These are phyloP conservation scores for Eutypa lata DNA, from an alignment of 2,329 filamentous ascomycete genomes.

Conservation along the genomic window DNA sequence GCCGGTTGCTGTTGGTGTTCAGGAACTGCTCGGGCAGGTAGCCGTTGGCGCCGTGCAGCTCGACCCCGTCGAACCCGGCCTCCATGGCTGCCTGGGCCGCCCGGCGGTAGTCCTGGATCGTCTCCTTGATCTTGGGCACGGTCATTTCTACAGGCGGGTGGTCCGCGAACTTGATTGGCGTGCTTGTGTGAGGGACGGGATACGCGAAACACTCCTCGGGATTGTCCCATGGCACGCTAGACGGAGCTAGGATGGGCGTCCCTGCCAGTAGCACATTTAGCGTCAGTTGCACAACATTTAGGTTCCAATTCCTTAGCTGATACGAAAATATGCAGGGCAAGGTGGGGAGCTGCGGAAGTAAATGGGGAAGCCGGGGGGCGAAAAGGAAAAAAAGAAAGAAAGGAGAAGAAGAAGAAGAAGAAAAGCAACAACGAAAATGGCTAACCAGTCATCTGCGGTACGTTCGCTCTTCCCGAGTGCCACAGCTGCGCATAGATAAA, in stretches of 20 bases:
- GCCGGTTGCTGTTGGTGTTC: slow-evolving; percentile 22
- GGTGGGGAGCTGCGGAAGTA: not conserved
- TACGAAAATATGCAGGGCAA: not conserved
- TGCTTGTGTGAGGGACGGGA: slow-evolving; percentile 5
- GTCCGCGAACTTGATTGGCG: slow-evolving; percentile 16
- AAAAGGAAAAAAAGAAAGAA: too few species aligned
- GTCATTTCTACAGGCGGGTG: slow-evolving; percentile 38
- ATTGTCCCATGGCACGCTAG: not conserved
- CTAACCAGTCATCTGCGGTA: slow-evolving; percentile 15
- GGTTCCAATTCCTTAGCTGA: too few species aligned
- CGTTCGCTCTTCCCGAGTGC: slow-evolving; percentile 49
- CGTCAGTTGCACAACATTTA: too few species aligned
- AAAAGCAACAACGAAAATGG: not conserved
- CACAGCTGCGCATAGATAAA: slow-evolving; percentile 60
- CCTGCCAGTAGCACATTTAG: not conserved
- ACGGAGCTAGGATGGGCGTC: not conserved
- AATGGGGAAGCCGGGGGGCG: too few species aligned
- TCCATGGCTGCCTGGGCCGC: slow-evolving; percentile 20
- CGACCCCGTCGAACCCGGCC: slow-evolving; percentile 51
- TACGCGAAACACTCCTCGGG: not conserved
- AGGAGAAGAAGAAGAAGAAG: too few species aligned
- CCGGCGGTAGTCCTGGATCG: slow-evolving; percentile 21
- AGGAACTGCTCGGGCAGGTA: slow-evolving; percentile 20
- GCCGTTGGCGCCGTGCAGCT: slow-evolving; percentile 23
- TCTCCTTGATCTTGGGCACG: slow-evolving; percentile 23